Percentiles rank a stretch among this genome's conserved stretches.
These are phyloP conservation scores for Gossypium herbaceum DNA, from an alignment of 345 rosid species.

Conservation along the genomic window DNA sequence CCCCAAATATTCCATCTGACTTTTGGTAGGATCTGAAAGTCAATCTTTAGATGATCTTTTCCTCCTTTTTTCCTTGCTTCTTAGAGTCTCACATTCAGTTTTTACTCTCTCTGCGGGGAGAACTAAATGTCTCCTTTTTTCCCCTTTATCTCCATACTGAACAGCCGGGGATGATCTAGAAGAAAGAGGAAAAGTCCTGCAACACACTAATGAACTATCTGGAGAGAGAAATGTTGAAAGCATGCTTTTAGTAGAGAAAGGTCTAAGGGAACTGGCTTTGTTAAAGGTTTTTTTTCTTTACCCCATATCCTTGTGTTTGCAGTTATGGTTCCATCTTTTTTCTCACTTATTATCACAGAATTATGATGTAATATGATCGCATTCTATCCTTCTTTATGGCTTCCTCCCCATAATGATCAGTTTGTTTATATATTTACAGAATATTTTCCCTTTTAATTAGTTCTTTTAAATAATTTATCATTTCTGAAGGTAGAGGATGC, in stretches of 20 bases:
- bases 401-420: not conserved
- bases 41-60: not conserved
- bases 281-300: conserved; percentile 51
- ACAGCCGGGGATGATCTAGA: conserved; percentile 39
- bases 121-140: not conserved
- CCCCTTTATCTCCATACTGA: conserved; percentile 22
- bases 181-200: conserved; percentile 44
- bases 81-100: not conserved
- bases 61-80: not conserved
- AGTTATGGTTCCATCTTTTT: not conserved
- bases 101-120: not conserved
- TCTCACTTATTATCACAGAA: not conserved
- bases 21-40: not conserved
- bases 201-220: conserved; percentile 37
- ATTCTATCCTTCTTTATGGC: not conserved
- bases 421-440: not conserved
- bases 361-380: not conserved
- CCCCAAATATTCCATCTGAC: not conserved
- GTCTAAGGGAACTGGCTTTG: conserved; percentile 74
- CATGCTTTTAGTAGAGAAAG: conserved; percentile 83
- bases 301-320: conserved; percentile 15
- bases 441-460: not conserved
- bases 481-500: conserved; percentile 63
- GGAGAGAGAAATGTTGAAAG: conserved; percentile 72
- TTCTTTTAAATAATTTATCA: not conserved